Evolutionary conservation across 768 basidiomycete genomes (phyloP), one percentile per base, ranked within the genome.

Genomic region (Tricholoma hemisulphureum): DNA sequence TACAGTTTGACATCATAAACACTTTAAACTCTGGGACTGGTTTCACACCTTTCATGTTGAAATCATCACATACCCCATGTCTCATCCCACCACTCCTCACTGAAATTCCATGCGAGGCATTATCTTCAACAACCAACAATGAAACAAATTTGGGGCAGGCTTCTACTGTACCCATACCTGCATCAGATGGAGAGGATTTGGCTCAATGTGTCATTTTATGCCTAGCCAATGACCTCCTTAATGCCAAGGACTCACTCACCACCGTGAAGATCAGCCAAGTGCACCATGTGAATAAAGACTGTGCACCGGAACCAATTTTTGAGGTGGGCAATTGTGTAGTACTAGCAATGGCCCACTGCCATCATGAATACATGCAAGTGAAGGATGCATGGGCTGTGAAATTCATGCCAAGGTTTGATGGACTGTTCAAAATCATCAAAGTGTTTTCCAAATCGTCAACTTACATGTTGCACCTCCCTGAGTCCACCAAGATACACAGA

Each of bases 1-100:
- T 0, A 64, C 64, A 55, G 61, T 74, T 74, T 51, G 43, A 67
- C 2, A 51, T 72, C 3, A 75, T 73, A 65, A 68, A 65, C 10
- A 60, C 66, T 0, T 41, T 61, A 39, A 39, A 39, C 14, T 6
- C 37, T 6, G 14, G 14, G 6, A 39, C 37, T n/a, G 37, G 37
- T 16, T 0, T 70, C n/a, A n/a, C n/a, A n/a, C n/a, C n/a, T n/a
- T n/a, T n/a, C n/a, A n/a, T n/a, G n/a, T n/a, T n/a, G n/a, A 72
- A 49, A 43, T 59, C 4, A 58, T 63, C 1, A 67, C 18, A 10
- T 7, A 21, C 46, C 11, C 46, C 46, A 9, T 21, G 69, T 0
- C 61, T 65, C 0, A 69, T 65, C 37, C 57, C 60, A 2, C 4
- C 58, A 55, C 2, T 65, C 63, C 6, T 11, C 6, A 6, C 35